phyloP scores from a whole-genome alignment of 2,329 filamentous ascomycete species.

The Pseudogymnoascus verrucosus region DNA sequence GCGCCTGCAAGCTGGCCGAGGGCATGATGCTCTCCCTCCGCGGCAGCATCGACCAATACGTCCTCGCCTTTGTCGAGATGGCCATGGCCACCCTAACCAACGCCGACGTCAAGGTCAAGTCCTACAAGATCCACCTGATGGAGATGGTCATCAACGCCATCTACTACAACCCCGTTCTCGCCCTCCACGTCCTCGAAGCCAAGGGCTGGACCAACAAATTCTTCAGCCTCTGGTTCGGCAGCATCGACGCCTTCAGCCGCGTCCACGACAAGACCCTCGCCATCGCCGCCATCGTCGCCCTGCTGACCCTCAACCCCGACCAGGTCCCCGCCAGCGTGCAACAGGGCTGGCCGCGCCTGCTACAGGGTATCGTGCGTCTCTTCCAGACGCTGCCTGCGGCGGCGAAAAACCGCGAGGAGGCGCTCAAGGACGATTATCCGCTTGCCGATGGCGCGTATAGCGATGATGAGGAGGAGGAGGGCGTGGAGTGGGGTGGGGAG shows the following conservation, averaged over 20 bases:
- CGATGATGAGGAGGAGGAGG: constrained; percentile 64
- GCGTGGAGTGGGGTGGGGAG: constrained; percentile 66
- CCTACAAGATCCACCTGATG: constrained; percentile 92
- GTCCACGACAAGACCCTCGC: constrained; percentile 99
- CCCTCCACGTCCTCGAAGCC: constrained; percentile 78
- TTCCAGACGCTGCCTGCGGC: constrained; percentile 88
- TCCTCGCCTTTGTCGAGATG: constrained; percentile 78
- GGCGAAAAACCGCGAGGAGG: constrained; percentile 86
- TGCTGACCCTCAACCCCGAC: constrained; percentile 70
- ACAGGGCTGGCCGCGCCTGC: constrained; percentile 85
- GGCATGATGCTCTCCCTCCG: constrained; percentile 94
- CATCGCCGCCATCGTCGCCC: constrained; percentile 82
- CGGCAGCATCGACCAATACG: constrained; percentile 78
- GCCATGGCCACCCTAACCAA: constrained; percentile 74
- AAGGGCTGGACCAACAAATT: constrained; percentile 98
- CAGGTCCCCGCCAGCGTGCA: constrained; percentile 89
- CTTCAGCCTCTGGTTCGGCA: constrained; percentile 96
- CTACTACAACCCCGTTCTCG: constrained; percentile 87
- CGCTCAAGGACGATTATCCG: constrained; percentile 78
- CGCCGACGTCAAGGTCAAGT: constrained; percentile 78
- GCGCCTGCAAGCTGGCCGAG: constrained; percentile 94
- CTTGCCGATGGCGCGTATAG: constrained; percentile 54
- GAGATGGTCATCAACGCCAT: constrained; percentile 98
- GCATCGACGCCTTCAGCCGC: constrained; percentile 84
- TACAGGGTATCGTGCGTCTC: constrained; percentile 80